Percentiles rank a stretch among this genome's conserved stretches.
Evolutionary conservation across 2,329 filamentous ascomycete species (phyloP).

Genomic region (Aureobasidium sp.): DNA sequence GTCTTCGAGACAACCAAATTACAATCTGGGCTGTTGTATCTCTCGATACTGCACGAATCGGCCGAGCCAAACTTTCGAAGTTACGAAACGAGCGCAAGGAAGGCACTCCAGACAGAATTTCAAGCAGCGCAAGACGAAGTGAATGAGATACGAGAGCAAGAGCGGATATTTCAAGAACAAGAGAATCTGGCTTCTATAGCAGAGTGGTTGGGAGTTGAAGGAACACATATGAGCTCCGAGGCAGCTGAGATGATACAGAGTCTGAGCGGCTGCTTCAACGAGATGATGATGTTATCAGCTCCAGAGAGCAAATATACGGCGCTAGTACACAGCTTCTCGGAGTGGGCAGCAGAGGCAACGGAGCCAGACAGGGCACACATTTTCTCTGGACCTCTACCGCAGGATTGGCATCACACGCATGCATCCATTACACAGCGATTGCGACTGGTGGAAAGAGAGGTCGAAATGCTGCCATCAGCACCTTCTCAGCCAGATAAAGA

Average conservation of each 20-base stretch:
- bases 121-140: conserved; percentile 31
- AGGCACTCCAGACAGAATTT: conserved; percentile 26
- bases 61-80: conserved; percentile 38
- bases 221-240: conserved; percentile 31
- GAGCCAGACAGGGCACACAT: neutral
- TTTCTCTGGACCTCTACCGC: conserved; percentile 2
- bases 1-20: conserved; percentile 24
- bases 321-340: conserved; percentile 52
- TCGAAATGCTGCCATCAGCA: conserved; percentile 10
- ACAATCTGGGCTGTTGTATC: conserved; percentile 59
- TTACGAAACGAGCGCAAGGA: conserved; percentile 51
- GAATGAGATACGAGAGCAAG: conserved; percentile 17
- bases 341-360: conserved; percentile 42
- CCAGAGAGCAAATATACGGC: conserved; percentile 51
- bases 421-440: conserved; percentile 12
- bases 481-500: neutral
- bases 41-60: conserved; percentile 57
- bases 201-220: conserved; percentile 46
- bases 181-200: conserved; percentile 48
- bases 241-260: conserved; percentile 31
- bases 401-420: conserved; percentile 12
- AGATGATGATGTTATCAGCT: conserved; percentile 53
- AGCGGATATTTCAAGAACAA: conserved; percentile 32
- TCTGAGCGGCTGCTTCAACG: conserved; percentile 51
- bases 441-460: conserved; percentile 13